Evolutionary conservation across 768 basidiomycete species (phyloP), one percentile per base, ranked within the genome.

Genomic region (Neoboletus magnificus): DNA sequence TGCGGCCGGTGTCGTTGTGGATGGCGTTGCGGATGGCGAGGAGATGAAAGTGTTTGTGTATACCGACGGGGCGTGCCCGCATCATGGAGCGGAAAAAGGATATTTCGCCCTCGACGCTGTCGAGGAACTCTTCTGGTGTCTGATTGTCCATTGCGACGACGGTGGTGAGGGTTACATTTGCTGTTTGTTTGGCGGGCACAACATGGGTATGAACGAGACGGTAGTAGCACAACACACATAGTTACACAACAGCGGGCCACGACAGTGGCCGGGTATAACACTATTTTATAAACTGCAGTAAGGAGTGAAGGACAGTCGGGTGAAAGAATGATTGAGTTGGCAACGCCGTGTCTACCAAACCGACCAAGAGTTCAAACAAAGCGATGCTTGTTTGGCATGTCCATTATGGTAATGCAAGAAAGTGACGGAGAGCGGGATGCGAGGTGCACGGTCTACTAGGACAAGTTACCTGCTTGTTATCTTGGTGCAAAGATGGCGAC

Each of bases 41-140:
- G 67, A 89, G 76, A 66, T 93, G 88, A 72, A 93, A 92, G 73
- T 91, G 82, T 29, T 84, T 84, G 71, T 93, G 87, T 32, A 87
- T 83, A 42, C 92, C 92, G 51, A 93, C 82, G 0, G 92, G 92
- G 52, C 92, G 79, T 18, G 89, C 82, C 43, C 84, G 84, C 81
- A 89, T 89, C 50, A 92, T 76, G 8, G 89, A 87, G 48, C 87
- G 82, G 68, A 93, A 93, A 72, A 94, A 88, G 10, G 88, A 79
- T 45, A 92, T 89, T 70, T 94, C 92, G 39, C 92, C 92, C 62
- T 86, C 83, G 50, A 91, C 81, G 8, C 82, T 84, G 66, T 86
- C 79, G 39, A 93, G 82, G 65, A 87, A 85, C 32, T 68, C 70
- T 15, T 61, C 54, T 29, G 67, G 64, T 7, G 64, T 68, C 45